These are phyloP conservation scores for Cornus kousa DNA, from an alignment of 148 eudicot species.

Conservation along the genomic window DNA sequence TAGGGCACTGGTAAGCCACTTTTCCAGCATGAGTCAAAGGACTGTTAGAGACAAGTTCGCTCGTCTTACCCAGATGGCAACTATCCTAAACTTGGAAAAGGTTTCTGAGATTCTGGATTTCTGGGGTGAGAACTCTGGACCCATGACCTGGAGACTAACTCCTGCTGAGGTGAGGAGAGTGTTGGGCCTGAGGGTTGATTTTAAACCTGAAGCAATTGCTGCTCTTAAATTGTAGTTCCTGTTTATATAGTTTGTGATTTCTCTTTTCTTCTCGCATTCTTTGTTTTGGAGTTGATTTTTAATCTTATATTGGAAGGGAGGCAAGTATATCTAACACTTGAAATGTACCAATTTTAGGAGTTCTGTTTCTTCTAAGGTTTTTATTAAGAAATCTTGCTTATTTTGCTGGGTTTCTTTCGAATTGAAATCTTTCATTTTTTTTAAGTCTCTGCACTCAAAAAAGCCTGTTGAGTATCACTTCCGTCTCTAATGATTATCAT, in stretches of 20 bases:
- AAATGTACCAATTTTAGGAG: slow-evolving; percentile 4
- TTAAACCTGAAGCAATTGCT: slow-evolving; percentile 84
- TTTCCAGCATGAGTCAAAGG: slow-evolving; percentile 91
- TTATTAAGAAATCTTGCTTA: background rate
- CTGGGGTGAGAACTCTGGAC: slow-evolving; percentile 98
- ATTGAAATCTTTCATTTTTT: background rate
- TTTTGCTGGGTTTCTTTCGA: background rate
- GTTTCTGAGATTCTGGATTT: slow-evolving; percentile 95
- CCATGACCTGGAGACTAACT: slow-evolving; percentile 96
- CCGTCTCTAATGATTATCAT: background rate
- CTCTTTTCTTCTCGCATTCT: too few species aligned
- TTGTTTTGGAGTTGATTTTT: background rate
- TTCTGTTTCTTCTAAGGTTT: background rate
- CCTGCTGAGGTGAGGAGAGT: slow-evolving; percentile 95
- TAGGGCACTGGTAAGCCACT: slow-evolving; percentile 84
- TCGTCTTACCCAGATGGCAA: slow-evolving; percentile 95
- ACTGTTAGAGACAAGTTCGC: slow-evolving; percentile 95
- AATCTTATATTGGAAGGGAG: slow-evolving; percentile 3
- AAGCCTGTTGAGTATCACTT: background rate
- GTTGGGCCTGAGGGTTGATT: slow-evolving; percentile 83
- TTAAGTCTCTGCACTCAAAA: background rate
- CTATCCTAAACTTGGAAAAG: slow-evolving; percentile 83
- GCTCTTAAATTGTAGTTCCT: slow-evolving; percentile 65
- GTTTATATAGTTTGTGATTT: background rate
- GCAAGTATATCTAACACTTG: background rate